Evolutionary conservation across 148 eudicot species (phyloP).

Genomic region (Vaccinium myrtillus): DNA sequence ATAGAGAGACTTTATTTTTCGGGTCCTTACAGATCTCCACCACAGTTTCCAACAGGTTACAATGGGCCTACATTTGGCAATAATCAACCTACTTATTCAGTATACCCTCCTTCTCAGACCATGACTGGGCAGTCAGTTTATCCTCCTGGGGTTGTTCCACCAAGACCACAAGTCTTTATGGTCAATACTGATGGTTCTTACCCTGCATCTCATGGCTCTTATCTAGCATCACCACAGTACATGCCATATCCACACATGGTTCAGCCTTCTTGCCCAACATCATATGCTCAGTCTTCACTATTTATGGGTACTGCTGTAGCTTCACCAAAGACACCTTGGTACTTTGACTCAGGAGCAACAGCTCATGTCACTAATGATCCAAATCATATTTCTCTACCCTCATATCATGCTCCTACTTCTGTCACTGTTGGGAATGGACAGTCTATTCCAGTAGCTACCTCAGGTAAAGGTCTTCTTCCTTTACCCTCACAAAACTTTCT

Average conservation of each 20-base stretch:
- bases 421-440: neutral
- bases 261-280: neutral
- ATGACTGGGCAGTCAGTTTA: neutral
- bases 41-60: no score
- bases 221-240: neutral
- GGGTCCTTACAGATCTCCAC: no score
- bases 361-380: neutral
- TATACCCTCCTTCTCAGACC: no score
- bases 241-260: no score
- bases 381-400: no score
- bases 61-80: no score
- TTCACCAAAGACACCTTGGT: neutral
- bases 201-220: neutral
- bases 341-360: neutral
- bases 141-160: neutral
- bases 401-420: no score
- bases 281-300: neutral
- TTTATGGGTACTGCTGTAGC: neutral
- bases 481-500: neutral
- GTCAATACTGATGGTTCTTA: no score
- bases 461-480: neutral
- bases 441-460: neutral
- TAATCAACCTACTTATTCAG: no score
- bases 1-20: no score
- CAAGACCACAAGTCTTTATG: neutral